Conservation (phyloP, 768 basidiomycete species). For the Rhodotorula paludigena region DNA sequence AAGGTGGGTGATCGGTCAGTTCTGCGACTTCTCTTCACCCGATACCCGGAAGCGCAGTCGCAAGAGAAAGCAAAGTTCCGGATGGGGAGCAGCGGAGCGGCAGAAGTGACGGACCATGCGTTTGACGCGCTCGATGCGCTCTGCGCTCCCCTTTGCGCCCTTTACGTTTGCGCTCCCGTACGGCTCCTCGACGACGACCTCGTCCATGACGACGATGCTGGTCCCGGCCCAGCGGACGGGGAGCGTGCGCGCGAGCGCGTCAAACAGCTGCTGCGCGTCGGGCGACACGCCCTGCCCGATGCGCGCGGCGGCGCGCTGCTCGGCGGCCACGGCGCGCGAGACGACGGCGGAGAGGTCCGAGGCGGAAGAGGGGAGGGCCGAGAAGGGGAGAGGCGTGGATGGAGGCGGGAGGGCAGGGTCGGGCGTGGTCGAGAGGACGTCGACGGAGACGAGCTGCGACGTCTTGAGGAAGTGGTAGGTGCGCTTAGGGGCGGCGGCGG, state of each 20-base stretch:
- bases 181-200: slow-evolving; percentile 37
- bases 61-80: not conserved
- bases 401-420: not conserved
- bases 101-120: slow-evolving; percentile 11
- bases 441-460: slow-evolving; percentile 22
- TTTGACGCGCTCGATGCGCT: slow-evolving; percentile 25
- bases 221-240: slow-evolving; percentile 32
- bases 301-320: not conserved
- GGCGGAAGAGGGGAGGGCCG: slow-evolving; percentile 4
- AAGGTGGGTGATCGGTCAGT: too few relatives aligned
- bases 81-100: not conserved
- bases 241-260: slow-evolving; percentile 34
- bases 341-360: slow-evolving; percentile 9
- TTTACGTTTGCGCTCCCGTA: slow-evolving; percentile 18
- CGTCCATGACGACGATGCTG: slow-evolving; percentile 39
- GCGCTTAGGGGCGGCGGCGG: not conserved
- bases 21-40: too few relatives aligned
- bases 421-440: slow-evolving; percentile 13
- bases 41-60: too few relatives aligned
- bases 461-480: slow-evolving; percentile 26
- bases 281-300: slow-evolving; percentile 16
- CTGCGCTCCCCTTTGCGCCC: slow-evolving; percentile 21
- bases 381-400: not conserved
- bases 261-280: slow-evolving; percentile 34
- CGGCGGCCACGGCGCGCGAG: not conserved